Evolutionary conservation across 1,139 yeast species (phyloP).

Genomic region (Saccharomyces hybrid): DNA sequence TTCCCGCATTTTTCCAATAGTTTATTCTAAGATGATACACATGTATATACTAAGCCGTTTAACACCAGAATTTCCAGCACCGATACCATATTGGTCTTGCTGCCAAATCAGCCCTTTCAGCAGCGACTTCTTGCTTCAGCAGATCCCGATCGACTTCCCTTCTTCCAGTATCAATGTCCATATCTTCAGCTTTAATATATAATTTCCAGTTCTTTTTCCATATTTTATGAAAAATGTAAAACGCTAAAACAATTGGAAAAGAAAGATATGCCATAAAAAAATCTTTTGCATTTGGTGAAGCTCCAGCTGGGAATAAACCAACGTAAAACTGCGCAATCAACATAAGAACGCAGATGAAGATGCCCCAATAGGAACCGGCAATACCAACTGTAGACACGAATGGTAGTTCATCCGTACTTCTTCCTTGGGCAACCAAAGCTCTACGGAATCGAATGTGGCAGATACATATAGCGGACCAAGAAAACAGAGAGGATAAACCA

Average conservation of each 20-base stretch:
- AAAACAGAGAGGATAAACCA: constrained; percentile 56
- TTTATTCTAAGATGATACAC: not conserved
- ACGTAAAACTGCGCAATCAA: constrained; percentile 47
- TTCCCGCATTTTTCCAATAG: too few species aligned
- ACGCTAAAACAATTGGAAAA: constrained; percentile 50
- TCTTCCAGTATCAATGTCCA: constrained; percentile 70
- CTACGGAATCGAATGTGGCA: constrained; percentile 59
- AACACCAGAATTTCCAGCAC: constrained; percentile 52
- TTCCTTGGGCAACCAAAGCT: constrained; percentile 52
- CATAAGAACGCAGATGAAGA: constrained; percentile 42
- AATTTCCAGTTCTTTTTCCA: constrained; percentile 52
- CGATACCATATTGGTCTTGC: constrained; percentile 50
- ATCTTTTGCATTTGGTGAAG: constrained; percentile 40
- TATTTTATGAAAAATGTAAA: constrained; percentile 50
- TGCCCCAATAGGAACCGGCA: constrained; percentile 47
- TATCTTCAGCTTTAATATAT: constrained; percentile 43
- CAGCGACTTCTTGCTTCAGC: constrained; percentile 59
- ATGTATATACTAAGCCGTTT: constrained; percentile 2
- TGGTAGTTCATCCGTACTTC: constrained; percentile 47
- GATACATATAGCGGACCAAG: constrained; percentile 60
- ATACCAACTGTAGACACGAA: constrained; percentile 51
- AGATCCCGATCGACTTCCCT: constrained; percentile 60
- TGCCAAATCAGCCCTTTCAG: constrained; percentile 50
- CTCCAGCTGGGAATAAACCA: constrained; percentile 62
- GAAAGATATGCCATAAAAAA: constrained; percentile 62